phyloP scores from a whole-genome alignment of 768 basidiomycete species.

The Rhodotorula sphaerocarpa region DNA sequence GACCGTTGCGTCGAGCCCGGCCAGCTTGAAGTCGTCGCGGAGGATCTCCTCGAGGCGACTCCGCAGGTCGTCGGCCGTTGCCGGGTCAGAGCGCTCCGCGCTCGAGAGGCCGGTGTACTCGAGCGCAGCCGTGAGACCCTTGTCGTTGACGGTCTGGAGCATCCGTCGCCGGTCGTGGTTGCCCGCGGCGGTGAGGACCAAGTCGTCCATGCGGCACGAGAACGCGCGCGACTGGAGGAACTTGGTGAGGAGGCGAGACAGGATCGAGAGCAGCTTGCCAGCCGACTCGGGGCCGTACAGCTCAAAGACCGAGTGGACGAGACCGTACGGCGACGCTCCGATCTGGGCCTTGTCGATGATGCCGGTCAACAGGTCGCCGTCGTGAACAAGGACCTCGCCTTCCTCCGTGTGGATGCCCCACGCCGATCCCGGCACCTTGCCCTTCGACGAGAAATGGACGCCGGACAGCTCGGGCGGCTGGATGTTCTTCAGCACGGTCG shows the following conservation, averaged over 20 bases:
- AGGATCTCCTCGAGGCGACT: slow-evolving; percentile 78
- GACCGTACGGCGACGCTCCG: slow-evolving; percentile 88
- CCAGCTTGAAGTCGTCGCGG: slow-evolving; percentile 94
- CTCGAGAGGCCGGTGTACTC: slow-evolving; percentile 50
- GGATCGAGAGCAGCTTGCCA: slow-evolving; percentile 81
- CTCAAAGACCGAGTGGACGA: slow-evolving; percentile 94
- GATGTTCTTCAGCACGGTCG: slow-evolving; percentile 84
- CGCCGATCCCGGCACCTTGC: slow-evolving; percentile 67
- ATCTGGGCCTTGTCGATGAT: slow-evolving; percentile 95
- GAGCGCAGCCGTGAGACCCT: slow-evolving; percentile 79
- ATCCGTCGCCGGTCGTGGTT: slow-evolving; percentile 62
- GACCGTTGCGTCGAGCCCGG: slow-evolving; percentile 63
- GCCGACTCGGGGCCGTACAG: slow-evolving; percentile 83
- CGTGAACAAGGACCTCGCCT: slow-evolving; percentile 77
- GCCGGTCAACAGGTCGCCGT: slow-evolving; percentile 87
- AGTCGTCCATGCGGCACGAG: slow-evolving; percentile 97
- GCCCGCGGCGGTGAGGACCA: slow-evolving; percentile 75
- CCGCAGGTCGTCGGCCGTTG: slow-evolving; percentile 45
- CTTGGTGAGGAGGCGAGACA: slow-evolving; percentile 91
- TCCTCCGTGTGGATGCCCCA: slow-evolving; percentile 65
- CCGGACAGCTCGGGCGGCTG: slow-evolving; percentile 71
- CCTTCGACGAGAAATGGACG: slow-evolving; percentile 71
- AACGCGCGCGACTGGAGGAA: slow-evolving; percentile 95
- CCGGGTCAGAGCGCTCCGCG: slow-evolving; percentile 56
- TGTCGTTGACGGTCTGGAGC: slow-evolving; percentile 57